A percentile compares a stretch with the other conserved stretches of the same genome.
phyloP scores from a whole-genome alignment of 2,329 filamentous ascomycete genomes.

The Cordyceps cicadae region DNA sequence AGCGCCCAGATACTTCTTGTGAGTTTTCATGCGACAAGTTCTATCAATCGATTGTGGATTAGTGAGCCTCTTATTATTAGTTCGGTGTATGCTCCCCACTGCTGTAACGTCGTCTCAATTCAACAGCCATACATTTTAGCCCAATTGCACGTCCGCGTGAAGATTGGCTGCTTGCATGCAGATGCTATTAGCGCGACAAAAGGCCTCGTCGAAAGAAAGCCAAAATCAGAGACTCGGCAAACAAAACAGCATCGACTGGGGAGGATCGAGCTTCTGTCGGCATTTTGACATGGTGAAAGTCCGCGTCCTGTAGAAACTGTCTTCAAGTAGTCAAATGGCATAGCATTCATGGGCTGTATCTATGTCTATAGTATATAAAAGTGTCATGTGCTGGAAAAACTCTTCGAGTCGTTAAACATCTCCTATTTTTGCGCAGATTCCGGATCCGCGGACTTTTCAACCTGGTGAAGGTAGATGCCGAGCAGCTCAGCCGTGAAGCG shows the following conservation, averaged over 20 bases:
- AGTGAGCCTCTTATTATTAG: not conserved
- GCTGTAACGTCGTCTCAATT: too few relatives aligned
- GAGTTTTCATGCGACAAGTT: not conserved
- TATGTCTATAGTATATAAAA: constrained; percentile 4
- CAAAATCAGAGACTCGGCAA: too few relatives aligned
- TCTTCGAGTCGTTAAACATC: not conserved
- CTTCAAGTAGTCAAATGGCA: not conserved
- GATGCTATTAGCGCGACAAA: too few relatives aligned
- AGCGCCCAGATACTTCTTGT: not conserved
- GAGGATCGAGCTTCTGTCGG: too few relatives aligned
- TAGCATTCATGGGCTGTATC: constrained; percentile 2
- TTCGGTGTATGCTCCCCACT: too few relatives aligned
- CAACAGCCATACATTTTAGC: too few relatives aligned
- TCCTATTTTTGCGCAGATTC: constrained; percentile 3
- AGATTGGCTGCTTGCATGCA: too few relatives aligned
- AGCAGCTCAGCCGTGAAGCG: constrained; percentile 9
- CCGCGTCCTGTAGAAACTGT: too few relatives aligned
- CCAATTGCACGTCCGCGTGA: too few relatives aligned
- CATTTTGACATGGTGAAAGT: too few relatives aligned
- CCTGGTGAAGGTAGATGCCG: constrained; percentile 10
- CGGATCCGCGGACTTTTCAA: not conserved
- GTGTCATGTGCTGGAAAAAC: not conserved
- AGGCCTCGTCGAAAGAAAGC: too few relatives aligned
- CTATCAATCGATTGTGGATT: not conserved
- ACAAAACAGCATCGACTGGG: too few relatives aligned